Conservation (phyloP, 371 early-diverging fungal genomes). For the Mortierella sp. region DNA sequence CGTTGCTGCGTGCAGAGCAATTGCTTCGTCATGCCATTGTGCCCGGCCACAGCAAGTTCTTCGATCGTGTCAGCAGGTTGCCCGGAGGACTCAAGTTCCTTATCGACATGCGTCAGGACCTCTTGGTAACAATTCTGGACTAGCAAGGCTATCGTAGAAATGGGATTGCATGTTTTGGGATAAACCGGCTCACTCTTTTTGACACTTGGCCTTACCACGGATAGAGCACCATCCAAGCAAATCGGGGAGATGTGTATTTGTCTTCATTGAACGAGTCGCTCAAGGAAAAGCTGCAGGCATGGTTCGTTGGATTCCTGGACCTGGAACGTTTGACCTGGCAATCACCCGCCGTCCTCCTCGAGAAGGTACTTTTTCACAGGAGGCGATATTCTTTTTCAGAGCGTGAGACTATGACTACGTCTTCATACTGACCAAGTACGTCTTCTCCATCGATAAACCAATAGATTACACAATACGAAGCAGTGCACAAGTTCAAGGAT, state of each 20-base stretch:
- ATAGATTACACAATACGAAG: conserved; percentile 83
- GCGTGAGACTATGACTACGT: neutral
- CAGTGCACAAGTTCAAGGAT: conserved; percentile 83
- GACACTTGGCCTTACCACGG: no score
- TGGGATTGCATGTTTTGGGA: neutral
- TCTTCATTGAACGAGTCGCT: conserved; percentile 71
- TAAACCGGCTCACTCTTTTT: neutral
- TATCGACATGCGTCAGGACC: conserved; percentile 79
- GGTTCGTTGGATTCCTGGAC: conserved; percentile 78
- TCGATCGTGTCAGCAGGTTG: conserved; percentile 78
- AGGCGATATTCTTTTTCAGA: neutral
- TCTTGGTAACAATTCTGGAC: conserved; percentile 60
- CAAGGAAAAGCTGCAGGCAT: conserved; percentile 70
- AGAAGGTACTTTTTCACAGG: conserved; percentile 67
- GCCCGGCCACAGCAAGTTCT: conserved; percentile 75
- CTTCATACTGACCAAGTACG: neutral
- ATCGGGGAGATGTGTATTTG: conserved; percentile 53
- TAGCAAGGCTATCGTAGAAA: neutral
- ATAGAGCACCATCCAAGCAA: conserved; percentile 37
- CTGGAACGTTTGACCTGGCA: conserved; percentile 85
- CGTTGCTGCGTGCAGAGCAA: conserved; percentile 65
- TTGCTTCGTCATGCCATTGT: conserved; percentile 71
- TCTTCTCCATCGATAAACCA: neutral
- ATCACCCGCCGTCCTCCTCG: conserved; percentile 80
- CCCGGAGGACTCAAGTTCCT: conserved; percentile 84